These are phyloP conservation scores for Polymyxa betae DNA, from an alignment of 208 protist genomes.

Conservation along the genomic window DNA sequence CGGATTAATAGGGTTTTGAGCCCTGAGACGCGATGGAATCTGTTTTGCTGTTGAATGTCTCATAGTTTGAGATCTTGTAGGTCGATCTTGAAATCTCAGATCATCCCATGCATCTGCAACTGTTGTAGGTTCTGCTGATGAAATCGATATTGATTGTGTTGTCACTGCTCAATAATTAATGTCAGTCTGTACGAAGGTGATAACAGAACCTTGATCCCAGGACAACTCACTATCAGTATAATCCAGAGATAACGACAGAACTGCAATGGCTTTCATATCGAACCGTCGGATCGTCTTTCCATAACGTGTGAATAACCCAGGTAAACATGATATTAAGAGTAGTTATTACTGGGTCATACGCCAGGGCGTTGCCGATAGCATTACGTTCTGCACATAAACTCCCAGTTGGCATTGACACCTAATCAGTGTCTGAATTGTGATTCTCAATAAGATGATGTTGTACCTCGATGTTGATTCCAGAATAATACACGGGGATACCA, in stretches of 20 bases:
- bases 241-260: constrained; percentile 9
- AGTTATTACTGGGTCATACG: constrained; percentile 6
- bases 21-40: neutral
- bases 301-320: neutral
- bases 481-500: neutral
- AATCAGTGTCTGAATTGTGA: neutral
- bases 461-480: constrained; percentile 44
- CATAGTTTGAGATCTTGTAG: constrained; percentile 38
- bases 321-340: neutral
- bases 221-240: neutral
- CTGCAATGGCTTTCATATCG: constrained; percentile 13
- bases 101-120: constrained; percentile 45
- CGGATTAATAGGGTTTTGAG: constrained; percentile 33
- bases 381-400: constrained; percentile 33
- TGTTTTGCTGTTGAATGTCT: neutral
- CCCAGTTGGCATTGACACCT: constrained; percentile 48
- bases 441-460: neutral
- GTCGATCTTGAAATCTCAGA: neutral
- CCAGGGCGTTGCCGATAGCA: constrained; percentile 36
- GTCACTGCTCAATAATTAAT: neutral
- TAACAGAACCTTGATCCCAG: neutral
- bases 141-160: neutral
- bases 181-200: neutral
- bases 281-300: neutral
- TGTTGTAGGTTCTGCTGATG: neutral